Conservation (phyloP, 2,329 filamentous ascomycete species). For the Diaporthe batatas region DNA sequence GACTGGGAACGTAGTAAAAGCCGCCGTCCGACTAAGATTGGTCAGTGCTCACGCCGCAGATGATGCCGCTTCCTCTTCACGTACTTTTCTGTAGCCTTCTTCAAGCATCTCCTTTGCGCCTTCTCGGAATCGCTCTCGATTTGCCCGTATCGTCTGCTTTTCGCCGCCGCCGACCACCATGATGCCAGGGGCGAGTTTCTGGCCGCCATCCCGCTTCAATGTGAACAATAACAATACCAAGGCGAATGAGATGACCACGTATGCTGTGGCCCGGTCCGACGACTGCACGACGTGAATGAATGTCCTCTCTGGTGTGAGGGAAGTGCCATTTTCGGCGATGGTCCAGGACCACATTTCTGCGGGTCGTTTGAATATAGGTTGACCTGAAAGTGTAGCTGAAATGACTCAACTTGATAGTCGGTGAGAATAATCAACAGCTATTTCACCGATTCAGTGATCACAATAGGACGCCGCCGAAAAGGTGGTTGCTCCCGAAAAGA, state of each 20-base stretch:
- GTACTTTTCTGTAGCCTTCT: conserved; percentile 21
- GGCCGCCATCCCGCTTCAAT: background rate
- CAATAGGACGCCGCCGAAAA: background rate
- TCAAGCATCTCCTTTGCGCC: conserved; percentile 15
- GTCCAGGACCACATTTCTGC: conserved; percentile 20
- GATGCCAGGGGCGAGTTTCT: conserved; percentile 1
- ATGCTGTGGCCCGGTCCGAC: background rate
- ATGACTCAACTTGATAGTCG: background rate
- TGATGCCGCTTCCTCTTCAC: background rate
- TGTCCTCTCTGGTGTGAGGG: background rate
- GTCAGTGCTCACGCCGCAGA: background rate
- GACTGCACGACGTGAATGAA: background rate
- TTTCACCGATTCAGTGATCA: background rate
- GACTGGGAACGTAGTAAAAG: conserved; percentile 47
- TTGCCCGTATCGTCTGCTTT: background rate
- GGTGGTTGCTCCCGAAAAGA: background rate
- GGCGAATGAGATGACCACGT: background rate
- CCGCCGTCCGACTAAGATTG: conserved; percentile 6
- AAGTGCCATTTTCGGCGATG: conserved; percentile 8
- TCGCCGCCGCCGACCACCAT: conserved; percentile 21
- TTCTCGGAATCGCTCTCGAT: conserved; percentile 19
- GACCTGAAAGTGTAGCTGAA: background rate
- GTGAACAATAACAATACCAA: background rate
- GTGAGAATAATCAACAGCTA: background rate
- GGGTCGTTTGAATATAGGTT: background rate